Conservation (phyloP, 1,284 basidiomycete genomes). For the Ganoderma sinense region DNA sequence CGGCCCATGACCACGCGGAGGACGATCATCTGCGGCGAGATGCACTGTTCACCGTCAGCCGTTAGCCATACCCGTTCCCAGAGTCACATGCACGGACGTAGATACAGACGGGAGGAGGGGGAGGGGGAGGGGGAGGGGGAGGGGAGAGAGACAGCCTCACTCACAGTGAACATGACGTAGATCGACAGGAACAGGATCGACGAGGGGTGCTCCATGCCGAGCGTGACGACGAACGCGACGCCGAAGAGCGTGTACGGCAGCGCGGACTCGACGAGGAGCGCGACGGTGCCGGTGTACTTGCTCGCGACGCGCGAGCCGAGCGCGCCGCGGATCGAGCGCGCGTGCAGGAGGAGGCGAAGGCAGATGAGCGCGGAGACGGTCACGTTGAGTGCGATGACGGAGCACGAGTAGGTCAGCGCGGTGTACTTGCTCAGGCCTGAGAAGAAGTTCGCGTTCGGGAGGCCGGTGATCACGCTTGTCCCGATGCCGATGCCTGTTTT, state of each 20-base stretch:
- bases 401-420: slow-evolving; percentile 11
- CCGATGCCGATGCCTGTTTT: slow-evolving; percentile 16
- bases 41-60: slow-evolving; percentile 8
- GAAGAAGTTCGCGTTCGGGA: slow-evolving; percentile 20
- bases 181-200: slow-evolving; percentile 26
- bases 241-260: slow-evolving; percentile 22
- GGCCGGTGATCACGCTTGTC: slow-evolving; percentile 10
- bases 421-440: not conserved
- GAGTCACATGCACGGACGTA: no score
- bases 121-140: no score
- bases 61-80: no score
- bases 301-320: slow-evolving; percentile 7
- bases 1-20: slow-evolving; percentile 27
- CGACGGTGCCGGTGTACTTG: slow-evolving; percentile 17
- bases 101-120: no score
- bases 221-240: slow-evolving; percentile 20
- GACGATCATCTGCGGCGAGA: slow-evolving; percentile 31
- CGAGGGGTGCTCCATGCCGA: slow-evolving; percentile 20
- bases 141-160: not conserved
- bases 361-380: slow-evolving; percentile 14
- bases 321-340: not conserved
- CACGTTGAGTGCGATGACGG: slow-evolving; percentile 15
- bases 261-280: slow-evolving; percentile 23
- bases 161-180: slow-evolving; percentile 30
- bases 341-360: not conserved